These are phyloP conservation scores for Allomyces javanicus DNA, from an alignment of 192 early-diverging fungal genomes.

Conservation along the genomic window DNA sequence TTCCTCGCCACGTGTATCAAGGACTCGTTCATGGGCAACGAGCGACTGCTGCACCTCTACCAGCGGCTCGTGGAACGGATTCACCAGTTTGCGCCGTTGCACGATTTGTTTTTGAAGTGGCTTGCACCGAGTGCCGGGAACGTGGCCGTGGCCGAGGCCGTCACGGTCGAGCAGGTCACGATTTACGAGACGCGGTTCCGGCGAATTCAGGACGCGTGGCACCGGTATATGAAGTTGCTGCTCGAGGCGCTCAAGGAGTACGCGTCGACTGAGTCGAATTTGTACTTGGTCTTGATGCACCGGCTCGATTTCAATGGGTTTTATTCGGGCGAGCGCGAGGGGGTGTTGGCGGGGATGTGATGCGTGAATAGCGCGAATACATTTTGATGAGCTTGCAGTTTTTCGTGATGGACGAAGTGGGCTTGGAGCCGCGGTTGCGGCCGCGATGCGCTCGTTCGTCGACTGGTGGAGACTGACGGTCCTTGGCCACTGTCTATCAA, in stretches of 20 bases:
- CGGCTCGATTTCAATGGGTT: conserved; percentile 56
- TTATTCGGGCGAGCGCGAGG: conserved; percentile 26
- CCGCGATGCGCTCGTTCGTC: too few relatives aligned
- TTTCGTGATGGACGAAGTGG: too few relatives aligned
- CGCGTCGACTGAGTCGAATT: conserved; percentile 42
- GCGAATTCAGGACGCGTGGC: conserved; percentile 29
- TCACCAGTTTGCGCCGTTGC: not conserved
- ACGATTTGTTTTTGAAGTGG: conserved; percentile 4
- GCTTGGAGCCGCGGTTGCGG: too few relatives aligned
- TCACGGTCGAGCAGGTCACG: conserved; percentile 4
- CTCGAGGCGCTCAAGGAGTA: conserved; percentile 62
- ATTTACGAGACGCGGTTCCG: conserved; percentile 18
- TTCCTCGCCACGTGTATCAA: conserved; percentile 75
- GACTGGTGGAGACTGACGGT: too few relatives aligned
- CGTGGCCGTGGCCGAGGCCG: not conserved
- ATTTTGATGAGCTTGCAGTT: too few relatives aligned
- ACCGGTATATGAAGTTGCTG: conserved; percentile 43
- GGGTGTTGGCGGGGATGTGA: not conserved
- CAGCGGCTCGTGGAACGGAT: not conserved
- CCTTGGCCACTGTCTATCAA: too few relatives aligned
- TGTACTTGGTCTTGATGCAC: conserved; percentile 40
- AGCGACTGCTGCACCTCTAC: conserved; percentile 39
- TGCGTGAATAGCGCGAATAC: too few relatives aligned
- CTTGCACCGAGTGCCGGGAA: conserved; percentile 7
- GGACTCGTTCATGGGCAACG: conserved; percentile 72